Evolutionary conservation across 106 monocot species (phyloP).

Genomic region (Allium cepa): DNA sequence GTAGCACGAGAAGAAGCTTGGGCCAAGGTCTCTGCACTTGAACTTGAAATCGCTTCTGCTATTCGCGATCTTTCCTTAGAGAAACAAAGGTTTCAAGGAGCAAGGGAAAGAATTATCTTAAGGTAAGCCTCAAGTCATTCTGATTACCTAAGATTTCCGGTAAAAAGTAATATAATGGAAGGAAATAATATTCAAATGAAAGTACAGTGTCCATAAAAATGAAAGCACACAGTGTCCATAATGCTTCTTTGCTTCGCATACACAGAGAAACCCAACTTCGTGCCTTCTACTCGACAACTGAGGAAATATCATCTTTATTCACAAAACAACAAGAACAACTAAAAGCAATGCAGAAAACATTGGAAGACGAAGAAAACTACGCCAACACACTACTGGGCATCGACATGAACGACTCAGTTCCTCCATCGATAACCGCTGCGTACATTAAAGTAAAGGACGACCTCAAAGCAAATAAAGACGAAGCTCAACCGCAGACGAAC

Average conservation of each 20-base stretch:
- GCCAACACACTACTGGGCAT: conserved; percentile 36
- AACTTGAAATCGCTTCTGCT: conserved; percentile 93
- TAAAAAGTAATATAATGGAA: no score
- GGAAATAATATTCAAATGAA: no score
- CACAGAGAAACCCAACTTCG: conserved; percentile 90
- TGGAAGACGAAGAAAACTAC: conserved; percentile 88
- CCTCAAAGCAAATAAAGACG: neutral
- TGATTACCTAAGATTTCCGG: no score
- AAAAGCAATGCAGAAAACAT: conserved; percentile 92
- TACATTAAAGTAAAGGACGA: neutral
- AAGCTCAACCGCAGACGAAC: neutral
- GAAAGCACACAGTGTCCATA: no score
- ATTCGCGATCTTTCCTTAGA: conserved; percentile 84
- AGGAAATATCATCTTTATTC: conserved; percentile 85
- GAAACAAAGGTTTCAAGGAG: conserved; percentile 95
- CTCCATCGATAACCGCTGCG: conserved; percentile 2
- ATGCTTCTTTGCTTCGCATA: no score
- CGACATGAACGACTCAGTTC: conserved; percentile 19
- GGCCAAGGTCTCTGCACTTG: conserved; percentile 95
- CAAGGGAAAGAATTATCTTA: conserved; percentile 87
- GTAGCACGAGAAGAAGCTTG: conserved; percentile 98
- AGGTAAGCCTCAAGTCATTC: conserved; percentile 33
- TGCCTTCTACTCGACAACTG: conserved; percentile 93
- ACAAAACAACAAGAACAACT: conserved; percentile 93
- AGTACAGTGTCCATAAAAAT: no score